Conservation (phyloP, 106 monocot genomes). For the Phalaenopsis aphrodite region DNA sequence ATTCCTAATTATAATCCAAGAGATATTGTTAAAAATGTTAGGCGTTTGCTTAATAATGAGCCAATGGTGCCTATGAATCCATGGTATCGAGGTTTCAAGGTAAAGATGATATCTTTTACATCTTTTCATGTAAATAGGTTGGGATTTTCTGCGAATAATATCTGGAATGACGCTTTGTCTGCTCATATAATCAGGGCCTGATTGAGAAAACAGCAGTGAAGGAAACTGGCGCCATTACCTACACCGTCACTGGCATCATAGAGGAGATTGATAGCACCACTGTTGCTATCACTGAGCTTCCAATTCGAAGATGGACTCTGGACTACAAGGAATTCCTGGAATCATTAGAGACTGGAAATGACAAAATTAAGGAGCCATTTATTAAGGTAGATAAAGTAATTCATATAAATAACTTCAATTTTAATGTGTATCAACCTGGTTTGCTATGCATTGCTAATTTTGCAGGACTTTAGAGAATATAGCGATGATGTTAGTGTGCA, state of each 20-base stretch:
- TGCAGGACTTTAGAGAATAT: slow-evolving; percentile 62
- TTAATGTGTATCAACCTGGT: background rate
- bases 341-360: slow-evolving; percentile 42
- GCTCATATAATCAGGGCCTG: slow-evolving; percentile 22
- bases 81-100: slow-evolving; percentile 95
- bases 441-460: background rate
- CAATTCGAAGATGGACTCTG: slow-evolving; percentile 81
- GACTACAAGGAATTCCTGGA: slow-evolving; percentile 88
- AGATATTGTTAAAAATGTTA: slow-evolving; percentile 77
- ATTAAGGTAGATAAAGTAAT: slow-evolving; percentile 41
- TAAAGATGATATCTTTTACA: slow-evolving; percentile 2
- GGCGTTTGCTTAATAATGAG: slow-evolving; percentile 70
- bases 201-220: slow-evolving; percentile 78
- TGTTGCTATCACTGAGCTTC: slow-evolving; percentile 71
- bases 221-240: slow-evolving; percentile 56
- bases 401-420: background rate
- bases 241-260: slow-evolving; percentile 64
- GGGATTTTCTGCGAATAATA: background rate
- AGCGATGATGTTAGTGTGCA: slow-evolving; percentile 71
- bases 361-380: slow-evolving; percentile 84
- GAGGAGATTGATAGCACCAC: slow-evolving; percentile 64
- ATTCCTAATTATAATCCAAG: slow-evolving; percentile 93
- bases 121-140: background rate
- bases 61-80: slow-evolving; percentile 76
- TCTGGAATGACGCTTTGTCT: background rate